Conservation (phyloP, 495 filamentous ascomycete genomes). For the Hypoxylon fuscum region DNA sequence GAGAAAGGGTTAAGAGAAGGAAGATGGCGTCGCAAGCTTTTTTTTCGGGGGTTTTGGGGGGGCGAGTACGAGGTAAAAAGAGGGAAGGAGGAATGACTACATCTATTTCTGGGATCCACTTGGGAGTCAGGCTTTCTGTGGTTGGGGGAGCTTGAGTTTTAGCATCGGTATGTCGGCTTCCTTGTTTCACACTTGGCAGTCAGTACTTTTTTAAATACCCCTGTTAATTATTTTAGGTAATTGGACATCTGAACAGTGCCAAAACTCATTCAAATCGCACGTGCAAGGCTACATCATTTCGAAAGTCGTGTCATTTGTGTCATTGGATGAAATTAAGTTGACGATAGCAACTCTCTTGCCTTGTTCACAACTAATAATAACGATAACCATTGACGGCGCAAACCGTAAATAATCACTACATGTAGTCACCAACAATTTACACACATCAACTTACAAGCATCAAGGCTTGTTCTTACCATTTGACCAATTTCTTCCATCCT, state of each 20-base stretch:
- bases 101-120: conserved; percentile 9
- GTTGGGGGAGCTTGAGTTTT: conserved; percentile 10
- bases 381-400: too few relatives aligned
- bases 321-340: not conserved
- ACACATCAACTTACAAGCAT: too few relatives aligned
- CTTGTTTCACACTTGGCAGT: conserved; percentile 29
- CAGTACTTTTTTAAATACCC: not conserved
- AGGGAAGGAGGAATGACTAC: conserved; percentile 6
- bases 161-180: conserved; percentile 38
- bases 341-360: not conserved
- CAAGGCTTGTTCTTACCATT: too few relatives aligned
- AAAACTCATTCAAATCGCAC: conserved; percentile 14
- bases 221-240: too few relatives aligned
- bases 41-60: conserved; percentile 16
- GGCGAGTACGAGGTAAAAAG: conserved; percentile 13
- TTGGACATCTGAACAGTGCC: conserved; percentile 4
- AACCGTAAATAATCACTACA: too few relatives aligned
- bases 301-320: conserved; percentile 29
- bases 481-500: not conserved
- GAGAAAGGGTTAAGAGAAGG: conserved; percentile 11
- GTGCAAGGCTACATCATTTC: conserved; percentile 19
- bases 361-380: not conserved
- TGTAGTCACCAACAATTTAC: too few relatives aligned
- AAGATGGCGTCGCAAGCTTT: conserved; percentile 33
- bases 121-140: conserved; percentile 23